Evolutionary conservation across 2,329 filamentous ascomycete species (phyloP), one percentile per base, ranked within the genome.

Genomic region (Torrubiella hemipterigena): DNA sequence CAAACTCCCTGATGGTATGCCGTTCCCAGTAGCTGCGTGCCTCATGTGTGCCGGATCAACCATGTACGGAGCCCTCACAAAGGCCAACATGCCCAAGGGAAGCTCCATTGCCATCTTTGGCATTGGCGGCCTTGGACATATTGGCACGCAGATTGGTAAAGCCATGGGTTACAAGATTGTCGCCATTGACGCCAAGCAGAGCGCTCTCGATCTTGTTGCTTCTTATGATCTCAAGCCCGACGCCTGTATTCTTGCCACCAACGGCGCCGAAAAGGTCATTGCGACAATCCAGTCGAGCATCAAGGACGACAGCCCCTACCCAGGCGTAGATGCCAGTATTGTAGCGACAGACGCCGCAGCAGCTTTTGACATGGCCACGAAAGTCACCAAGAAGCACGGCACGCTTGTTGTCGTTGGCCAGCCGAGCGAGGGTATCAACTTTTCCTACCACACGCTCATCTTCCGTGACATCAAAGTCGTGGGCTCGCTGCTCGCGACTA

Each of bases 21-120:
- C 26, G n/a, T 40, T 30, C 22, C 23, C 31, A 6, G 27, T 12
- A 4, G 34, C 32, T 9, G 38, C 36, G 2, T 35, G 33, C 15
- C 29, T 40, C 16, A 40, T 35, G 36, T 40, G 38, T 23, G 36
- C 36, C 6, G 34, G 38, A 15, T 32, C 38, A 7, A 38, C 35
- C 18, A 38, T 38, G 29, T 35, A 38, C 30, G 38, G 33, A 6
- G 32, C 26, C 17, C 38, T 38, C 27, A 38, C 36, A 26, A 24
- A 33, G 7, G 29, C 38, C 16, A 27, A 28, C 3, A 30, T 37
- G 4, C 33, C 33, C 3, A 6, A 24, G 6, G 36, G 33, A 1
- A 36, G 38, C 15, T 38, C 31, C 6, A 10, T 40, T 13, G 38
- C 31, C 14, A 35, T 38, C 19, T 24, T 40, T 3, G 30, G 36